Percentiles rank a stretch among this genome's conserved stretches.
Evolutionary conservation across 345 rosid species (phyloP).

Genomic region (Arabis hirsuta): DNA sequence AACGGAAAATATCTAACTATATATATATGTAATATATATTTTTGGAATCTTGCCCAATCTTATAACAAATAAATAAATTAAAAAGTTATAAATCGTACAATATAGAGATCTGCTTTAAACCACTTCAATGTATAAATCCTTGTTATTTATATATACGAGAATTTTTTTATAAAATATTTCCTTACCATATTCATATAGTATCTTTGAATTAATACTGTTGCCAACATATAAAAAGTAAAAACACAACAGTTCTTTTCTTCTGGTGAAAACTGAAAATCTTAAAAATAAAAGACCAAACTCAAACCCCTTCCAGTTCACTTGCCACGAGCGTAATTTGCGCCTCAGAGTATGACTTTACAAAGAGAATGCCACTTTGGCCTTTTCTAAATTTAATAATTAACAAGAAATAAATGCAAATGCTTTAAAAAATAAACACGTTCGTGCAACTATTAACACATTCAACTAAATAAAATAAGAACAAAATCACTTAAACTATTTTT

Average conservation of each 20-base stretch:
- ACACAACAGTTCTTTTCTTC: conserved; percentile 4
- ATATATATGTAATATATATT: background rate
- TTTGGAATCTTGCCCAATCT: background rate
- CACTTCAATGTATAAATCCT: background rate
- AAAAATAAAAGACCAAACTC: conserved; percentile 18
- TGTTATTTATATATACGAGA: background rate
- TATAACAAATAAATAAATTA: no score
- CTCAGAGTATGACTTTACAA: conserved; percentile 46
- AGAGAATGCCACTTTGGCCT: conserved; percentile 65
- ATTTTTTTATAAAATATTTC: background rate
- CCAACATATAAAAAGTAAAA: background rate
- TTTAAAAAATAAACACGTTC: conserved; percentile 41
- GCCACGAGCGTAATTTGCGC: conserved; percentile 60
- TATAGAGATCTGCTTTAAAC: background rate
- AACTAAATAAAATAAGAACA: conserved; percentile 13
- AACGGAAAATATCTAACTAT: background rate
- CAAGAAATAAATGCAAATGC: conserved; percentile 1
- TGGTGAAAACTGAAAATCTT: background rate
- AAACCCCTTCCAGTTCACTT: conserved; percentile 44
- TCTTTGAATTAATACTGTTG: background rate
- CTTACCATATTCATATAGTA: background rate
- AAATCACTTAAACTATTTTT: conserved; percentile 24
- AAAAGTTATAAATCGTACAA: no score
- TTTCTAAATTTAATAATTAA: conserved; percentile 11
- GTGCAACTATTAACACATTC: conserved; percentile 39